Evolutionary conservation across 1,284 basidiomycete genomes (phyloP), one percentile per base, ranked within the genome.

Genomic region (Limonomyces culmigenus): DNA sequence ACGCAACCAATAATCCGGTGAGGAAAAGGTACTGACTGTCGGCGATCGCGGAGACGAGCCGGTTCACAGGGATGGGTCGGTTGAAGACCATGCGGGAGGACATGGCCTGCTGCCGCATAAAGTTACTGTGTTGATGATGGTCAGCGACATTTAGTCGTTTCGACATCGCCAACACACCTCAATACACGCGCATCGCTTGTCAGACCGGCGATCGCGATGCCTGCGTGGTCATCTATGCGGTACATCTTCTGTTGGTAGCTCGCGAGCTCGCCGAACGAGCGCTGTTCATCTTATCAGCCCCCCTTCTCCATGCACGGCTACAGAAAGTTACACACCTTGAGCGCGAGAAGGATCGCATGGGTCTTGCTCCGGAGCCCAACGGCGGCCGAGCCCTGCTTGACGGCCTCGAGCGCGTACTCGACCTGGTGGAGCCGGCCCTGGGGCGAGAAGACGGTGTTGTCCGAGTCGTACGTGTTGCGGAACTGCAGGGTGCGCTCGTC

Each of bases 171-270:
- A n/a, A 27, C 23, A 31, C 49, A 92, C 89, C 88, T 92, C 47
- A 97, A 58, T 1, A 98, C 95, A 55, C 95, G 80, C 36, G 95
- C 95, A 63, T 99, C 95, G 36, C 86, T 92, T 5, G 95, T 99
- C 43, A 99, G 64, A 15, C 95, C 95, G 35, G 95, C 95, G 53
- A 98, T 98, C 33, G 91, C 95, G 50, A 99, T 91, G 32, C 95
- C 95, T 50, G 96, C 79, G 62, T 99, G 95, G 57, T 97, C 92
- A 56, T 98, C 95, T 73, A 99, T 95, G 51, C 89, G 73, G 57
- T 95, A 93, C 78, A 98, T 86, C 72, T 99, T 98, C 65, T 98
- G 92, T 56, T 99, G 95, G 67, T 98, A 97, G 29, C 85, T 87
- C 12, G 95, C 93, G 37, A 99, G 74, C 59, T 98, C 95, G 43